Evolutionary conservation across 176 grass and related monocot genomes (phyloP).

Genomic region (Chloris gayana): DNA sequence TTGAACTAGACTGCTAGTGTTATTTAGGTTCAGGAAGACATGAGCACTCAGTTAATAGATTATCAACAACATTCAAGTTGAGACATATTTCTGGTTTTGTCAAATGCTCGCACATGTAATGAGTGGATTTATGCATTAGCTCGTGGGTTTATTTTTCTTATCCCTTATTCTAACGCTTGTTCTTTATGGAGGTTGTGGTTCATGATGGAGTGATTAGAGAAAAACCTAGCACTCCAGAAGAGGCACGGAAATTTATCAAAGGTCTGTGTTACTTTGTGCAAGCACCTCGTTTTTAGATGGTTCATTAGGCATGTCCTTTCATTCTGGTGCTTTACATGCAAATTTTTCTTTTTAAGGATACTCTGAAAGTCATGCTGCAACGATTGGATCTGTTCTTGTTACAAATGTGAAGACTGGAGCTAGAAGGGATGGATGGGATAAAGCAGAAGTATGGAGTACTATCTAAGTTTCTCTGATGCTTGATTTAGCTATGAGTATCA

Average conservation of each 20-base stretch:
- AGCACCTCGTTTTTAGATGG: conserved; percentile 18
- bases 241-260: conserved; percentile 88
- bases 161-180: conserved; percentile 13
- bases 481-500: conserved; percentile 10
- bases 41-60: conserved; percentile 7
- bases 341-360: conserved; percentile 60
- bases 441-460: conserved; percentile 94
- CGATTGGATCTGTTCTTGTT: conserved; percentile 89
- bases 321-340: not conserved
- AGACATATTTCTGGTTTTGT: conserved; percentile 5
- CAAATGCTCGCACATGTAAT: not conserved
- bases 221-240: conserved; percentile 83
- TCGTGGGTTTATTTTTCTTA: not conserved
- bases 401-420: conserved; percentile 84
- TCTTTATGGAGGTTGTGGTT: conserved; percentile 75
- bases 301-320: conserved; percentile 21
- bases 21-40: not conserved
- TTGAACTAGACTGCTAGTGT: not conserved
- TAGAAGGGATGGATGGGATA: conserved; percentile 87
- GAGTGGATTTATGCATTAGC: not conserved
- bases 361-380: conserved; percentile 84
- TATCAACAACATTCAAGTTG: conserved; percentile 1
- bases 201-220: conserved; percentile 96
- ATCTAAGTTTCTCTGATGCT: conserved; percentile 28
- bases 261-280: conserved; percentile 47